Evolutionary conservation across 805 yeast genomes (phyloP).

Genomic region (Metschnikowia dekortorum): DNA sequence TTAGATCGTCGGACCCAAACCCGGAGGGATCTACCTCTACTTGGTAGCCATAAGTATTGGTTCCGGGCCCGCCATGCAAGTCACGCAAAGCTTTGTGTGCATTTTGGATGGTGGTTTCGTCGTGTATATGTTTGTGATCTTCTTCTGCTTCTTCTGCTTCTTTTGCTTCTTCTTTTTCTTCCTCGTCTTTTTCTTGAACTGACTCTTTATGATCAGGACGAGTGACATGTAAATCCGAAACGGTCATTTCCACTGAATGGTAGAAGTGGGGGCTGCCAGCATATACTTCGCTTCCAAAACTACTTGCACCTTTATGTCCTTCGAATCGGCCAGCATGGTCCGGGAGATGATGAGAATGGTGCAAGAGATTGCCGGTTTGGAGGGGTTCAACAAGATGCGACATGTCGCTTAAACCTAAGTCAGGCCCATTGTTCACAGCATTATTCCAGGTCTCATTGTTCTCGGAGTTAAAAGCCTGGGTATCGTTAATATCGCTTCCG

Average conservation of each 20-base stretch:
- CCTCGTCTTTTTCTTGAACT: background rate
- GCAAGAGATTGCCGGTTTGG: background rate
- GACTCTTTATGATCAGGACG: background rate
- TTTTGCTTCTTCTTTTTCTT: too few relatives aligned
- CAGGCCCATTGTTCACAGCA: background rate
- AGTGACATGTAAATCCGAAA: background rate
- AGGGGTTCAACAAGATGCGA: background rate
- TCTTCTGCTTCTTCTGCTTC: background rate
- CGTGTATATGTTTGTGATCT: background rate
- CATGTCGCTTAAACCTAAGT: background rate
- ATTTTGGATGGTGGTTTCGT: background rate
- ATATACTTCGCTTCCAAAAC: slow-evolving; percentile 10
- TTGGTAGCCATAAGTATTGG: background rate
- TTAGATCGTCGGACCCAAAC: slow-evolving; percentile 11
- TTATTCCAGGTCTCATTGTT: background rate
- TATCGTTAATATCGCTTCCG: background rate
- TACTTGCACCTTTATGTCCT: slow-evolving; percentile 5
- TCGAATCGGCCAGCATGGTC: background rate
- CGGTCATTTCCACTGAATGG: slow-evolving; percentile 9
- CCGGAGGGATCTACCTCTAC: slow-evolving; percentile 4
- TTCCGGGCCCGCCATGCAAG: background rate
- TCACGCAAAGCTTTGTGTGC: background rate
- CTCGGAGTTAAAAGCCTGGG: background rate
- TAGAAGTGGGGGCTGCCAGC: slow-evolving; percentile 18
- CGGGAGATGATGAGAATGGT: background rate